These are phyloP conservation scores for Bauhinia variegata DNA, from an alignment of 306 rosid genomes.

Conservation along the genomic window DNA sequence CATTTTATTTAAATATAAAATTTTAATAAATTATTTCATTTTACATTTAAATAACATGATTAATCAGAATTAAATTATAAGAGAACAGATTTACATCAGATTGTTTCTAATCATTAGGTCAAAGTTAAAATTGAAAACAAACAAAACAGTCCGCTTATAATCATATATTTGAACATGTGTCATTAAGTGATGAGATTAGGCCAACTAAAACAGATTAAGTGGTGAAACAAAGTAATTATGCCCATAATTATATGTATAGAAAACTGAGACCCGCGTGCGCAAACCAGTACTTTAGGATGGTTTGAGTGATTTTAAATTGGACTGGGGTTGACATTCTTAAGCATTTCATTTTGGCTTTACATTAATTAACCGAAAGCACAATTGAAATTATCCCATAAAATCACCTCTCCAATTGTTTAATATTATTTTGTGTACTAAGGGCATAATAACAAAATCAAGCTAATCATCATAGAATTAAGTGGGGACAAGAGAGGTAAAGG, in stretches of 20 bases:
- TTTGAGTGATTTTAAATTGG: slow-evolving; percentile 29
- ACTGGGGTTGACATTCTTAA: slow-evolving; percentile 55
- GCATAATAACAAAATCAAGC: slow-evolving; percentile 42
- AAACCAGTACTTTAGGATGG: slow-evolving; percentile 26
- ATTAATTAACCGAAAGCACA: slow-evolving; percentile 53
- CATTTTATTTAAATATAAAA: too few relatives aligned
- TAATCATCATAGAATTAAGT: slow-evolving; percentile 61
- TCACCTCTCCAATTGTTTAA: slow-evolving; percentile 32
- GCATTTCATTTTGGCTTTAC: slow-evolving; percentile 43
- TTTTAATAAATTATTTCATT: too few relatives aligned
- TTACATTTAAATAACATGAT: too few relatives aligned
- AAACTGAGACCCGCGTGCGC: slow-evolving; percentile 64
- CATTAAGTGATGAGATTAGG: background rate
- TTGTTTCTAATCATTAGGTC: background rate
- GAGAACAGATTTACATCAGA: too few relatives aligned
- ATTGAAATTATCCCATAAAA: slow-evolving; percentile 41
- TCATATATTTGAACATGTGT: slow-evolving; percentile 6
- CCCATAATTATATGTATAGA: slow-evolving; percentile 53
- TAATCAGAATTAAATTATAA: too few relatives aligned
- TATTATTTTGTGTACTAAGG: slow-evolving; percentile 30
- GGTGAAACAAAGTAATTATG: slow-evolving; percentile 40
- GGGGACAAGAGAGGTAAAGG: slow-evolving; percentile 42
- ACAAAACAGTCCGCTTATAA: background rate
- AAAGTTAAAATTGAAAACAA: background rate
- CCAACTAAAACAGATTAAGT: slow-evolving; percentile 6